A percentile compares a stretch with the other conserved stretches of the same genome.
Conservation (phyloP, 2,329 filamentous ascomycete species). For the Alternaria sp. region DNA sequence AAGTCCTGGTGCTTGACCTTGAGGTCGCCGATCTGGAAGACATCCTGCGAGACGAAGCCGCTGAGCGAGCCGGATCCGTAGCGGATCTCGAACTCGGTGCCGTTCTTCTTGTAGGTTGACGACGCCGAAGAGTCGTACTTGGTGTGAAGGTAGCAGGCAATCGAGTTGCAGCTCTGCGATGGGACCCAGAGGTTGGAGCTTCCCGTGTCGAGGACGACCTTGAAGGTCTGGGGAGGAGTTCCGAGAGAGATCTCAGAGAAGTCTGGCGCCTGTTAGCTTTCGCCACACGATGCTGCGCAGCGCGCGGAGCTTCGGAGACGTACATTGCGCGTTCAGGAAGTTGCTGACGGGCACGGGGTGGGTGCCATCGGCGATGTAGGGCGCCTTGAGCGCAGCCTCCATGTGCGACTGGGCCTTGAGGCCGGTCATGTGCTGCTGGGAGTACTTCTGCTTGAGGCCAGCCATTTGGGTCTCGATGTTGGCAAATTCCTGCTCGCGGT, state of each 20-base stretch:
- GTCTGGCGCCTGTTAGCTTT: constrained; percentile 59
- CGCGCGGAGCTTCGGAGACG: constrained; percentile 45
- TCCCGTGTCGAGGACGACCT: constrained; percentile 97
- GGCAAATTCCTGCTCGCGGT: constrained; percentile 66
- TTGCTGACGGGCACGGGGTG: constrained; percentile 92
- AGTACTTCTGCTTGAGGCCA: constrained; percentile 89
- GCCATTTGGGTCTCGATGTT: constrained; percentile 82
- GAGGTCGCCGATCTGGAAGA: constrained; percentile 84
- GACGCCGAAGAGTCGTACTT: constrained; percentile 95
- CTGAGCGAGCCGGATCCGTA: constrained; percentile 95
- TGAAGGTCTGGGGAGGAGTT: constrained; percentile 91
- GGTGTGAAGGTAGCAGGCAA: constrained; percentile 95
- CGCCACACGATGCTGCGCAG: not conserved
- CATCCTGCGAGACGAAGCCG: constrained; percentile 92
- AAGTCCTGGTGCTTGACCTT: constrained; percentile 90
- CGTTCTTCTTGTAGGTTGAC: constrained; percentile 92
- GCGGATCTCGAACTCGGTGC: constrained; percentile 86
- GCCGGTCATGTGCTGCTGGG: constrained; percentile 70
- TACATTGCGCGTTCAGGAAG: constrained; percentile 99
- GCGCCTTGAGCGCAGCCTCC: constrained; percentile 80
- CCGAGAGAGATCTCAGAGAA: constrained; percentile 96
- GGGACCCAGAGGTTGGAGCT: constrained; percentile 99
- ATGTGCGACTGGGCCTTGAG: constrained; percentile 70
- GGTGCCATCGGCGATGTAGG: constrained; percentile 67
- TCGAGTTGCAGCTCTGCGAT: constrained; percentile 86